These are phyloP conservation scores for Taiozyma sp. DNA, from an alignment of 1,139 yeast genomes.

Conservation along the genomic window DNA sequence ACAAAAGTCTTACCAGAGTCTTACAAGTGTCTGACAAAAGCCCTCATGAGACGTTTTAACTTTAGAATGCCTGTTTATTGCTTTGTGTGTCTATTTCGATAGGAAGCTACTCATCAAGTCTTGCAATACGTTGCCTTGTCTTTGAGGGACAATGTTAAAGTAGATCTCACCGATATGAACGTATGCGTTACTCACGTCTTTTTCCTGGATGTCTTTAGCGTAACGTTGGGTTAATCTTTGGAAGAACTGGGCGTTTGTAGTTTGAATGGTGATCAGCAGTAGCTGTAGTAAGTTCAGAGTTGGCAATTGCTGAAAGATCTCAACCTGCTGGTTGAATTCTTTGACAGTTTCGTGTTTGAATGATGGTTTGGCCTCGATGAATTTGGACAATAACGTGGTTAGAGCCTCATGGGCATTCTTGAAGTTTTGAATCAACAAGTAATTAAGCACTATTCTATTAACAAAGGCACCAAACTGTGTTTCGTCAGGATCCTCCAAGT, in stretches of 20 bases:
- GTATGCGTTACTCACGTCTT: constrained; percentile 36
- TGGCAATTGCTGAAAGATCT: constrained; percentile 22
- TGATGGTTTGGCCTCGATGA: constrained; percentile 19
- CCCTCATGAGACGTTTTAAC: background rate
- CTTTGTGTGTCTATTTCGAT: constrained; percentile 27
- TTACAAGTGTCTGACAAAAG: background rate
- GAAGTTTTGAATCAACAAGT: constrained; percentile 57
- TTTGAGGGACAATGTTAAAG: constrained; percentile 54
- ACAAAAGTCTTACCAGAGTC: too few relatives aligned
- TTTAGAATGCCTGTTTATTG: background rate
- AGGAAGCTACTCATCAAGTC: constrained; percentile 83
- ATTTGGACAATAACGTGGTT: constrained; percentile 33
- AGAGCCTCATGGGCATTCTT: constrained; percentile 48
- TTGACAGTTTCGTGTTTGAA: constrained; percentile 8
- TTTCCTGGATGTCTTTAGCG: constrained; percentile 29
- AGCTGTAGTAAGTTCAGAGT: constrained; percentile 68
- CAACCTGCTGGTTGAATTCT: constrained; percentile 7
- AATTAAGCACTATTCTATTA: constrained; percentile 64
- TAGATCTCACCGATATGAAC: constrained; percentile 49
- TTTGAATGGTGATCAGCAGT: constrained; percentile 54
- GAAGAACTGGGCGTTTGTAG: constrained; percentile 45
- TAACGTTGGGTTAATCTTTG: constrained; percentile 50
- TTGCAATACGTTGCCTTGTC: constrained; percentile 65
- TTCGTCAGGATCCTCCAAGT: constrained; percentile 26
- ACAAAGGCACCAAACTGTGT: constrained; percentile 46